Evolutionary conservation across 495 filamentous ascomycete species (phyloP).

Genomic region (Hamigera avellanea): DNA sequence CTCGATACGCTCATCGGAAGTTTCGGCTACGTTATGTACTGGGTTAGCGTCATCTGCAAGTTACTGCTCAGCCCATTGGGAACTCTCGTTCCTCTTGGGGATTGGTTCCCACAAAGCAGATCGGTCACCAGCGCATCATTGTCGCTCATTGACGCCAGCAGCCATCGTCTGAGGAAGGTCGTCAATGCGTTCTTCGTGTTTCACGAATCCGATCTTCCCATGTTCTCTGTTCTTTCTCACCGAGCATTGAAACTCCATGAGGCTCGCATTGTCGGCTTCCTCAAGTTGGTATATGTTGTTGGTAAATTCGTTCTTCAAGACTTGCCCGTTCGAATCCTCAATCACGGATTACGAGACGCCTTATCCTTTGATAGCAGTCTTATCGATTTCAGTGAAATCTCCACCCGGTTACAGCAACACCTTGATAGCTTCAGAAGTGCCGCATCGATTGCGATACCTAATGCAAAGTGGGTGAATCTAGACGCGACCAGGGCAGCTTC

Average conservation of each 20-base stretch:
- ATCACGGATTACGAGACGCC: constrained; percentile 12
- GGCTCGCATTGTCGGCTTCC: constrained; percentile 19
- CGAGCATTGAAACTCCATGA: constrained; percentile 42
- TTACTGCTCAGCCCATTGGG: constrained; percentile 32
- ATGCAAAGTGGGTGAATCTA: constrained; percentile 16
- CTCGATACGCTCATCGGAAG: constrained; percentile 49
- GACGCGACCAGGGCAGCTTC: constrained; percentile 11
- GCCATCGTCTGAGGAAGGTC: constrained; percentile 31
- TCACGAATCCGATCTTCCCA: constrained; percentile 44
- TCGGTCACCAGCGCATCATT: constrained; percentile 33
- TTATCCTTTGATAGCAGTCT: constrained; percentile 9
- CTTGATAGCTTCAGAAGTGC: constrained; percentile 6
- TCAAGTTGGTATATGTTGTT: constrained; percentile 9
- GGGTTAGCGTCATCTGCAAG: constrained; percentile 32
- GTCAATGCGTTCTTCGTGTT: constrained; percentile 31
- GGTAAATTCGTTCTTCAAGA: constrained; percentile 27
- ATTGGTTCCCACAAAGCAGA: constrained; percentile 26
- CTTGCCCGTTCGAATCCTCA: constrained; percentile 24
- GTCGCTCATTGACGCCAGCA: constrained; percentile 36
- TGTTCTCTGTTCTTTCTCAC: constrained; percentile 51
- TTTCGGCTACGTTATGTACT: constrained; percentile 45
- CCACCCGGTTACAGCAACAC: constrained; percentile 5
- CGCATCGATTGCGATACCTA: constrained; percentile 11
- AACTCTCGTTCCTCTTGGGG: constrained; percentile 27
- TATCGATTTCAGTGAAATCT: constrained; percentile 5